Conservation (phyloP, 2,329 filamentous ascomycete species). For the Colletotrichum nymphaeae region DNA sequence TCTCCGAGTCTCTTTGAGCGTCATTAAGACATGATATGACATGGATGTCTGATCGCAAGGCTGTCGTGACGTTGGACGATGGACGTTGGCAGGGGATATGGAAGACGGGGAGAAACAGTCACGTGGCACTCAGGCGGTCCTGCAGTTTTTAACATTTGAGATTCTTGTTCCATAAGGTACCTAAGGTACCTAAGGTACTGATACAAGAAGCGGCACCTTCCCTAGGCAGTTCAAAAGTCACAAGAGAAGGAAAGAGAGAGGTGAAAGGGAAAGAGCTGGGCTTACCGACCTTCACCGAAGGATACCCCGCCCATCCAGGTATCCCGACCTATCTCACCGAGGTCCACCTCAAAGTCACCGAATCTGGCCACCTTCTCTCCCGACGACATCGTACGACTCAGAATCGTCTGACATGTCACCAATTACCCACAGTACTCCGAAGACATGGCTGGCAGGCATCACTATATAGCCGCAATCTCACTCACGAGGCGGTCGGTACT, state of each 20-base stretch:
- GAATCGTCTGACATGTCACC: slow-evolving; percentile 20
- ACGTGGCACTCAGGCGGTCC: background rate
- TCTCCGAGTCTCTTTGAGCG: no score
- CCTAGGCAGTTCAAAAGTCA: background rate
- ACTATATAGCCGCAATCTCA: slow-evolving; percentile 3
- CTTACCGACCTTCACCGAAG: background rate
- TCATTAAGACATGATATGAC: no score
- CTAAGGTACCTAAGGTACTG: no score
- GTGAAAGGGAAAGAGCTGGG: background rate
- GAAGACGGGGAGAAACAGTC: background rate
- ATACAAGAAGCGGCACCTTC: no score
- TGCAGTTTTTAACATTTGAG: background rate
- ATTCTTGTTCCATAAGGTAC: no score
- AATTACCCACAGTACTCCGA: background rate
- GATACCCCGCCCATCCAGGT: background rate
- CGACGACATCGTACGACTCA: slow-evolving; percentile 31
- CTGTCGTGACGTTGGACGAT: background rate
- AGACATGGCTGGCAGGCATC: background rate
- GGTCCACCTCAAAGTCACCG: background rate
- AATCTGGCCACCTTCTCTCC: slow-evolving; percentile 23
- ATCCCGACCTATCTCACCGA: background rate
- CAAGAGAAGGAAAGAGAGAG: background rate
- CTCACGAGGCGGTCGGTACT: background rate
- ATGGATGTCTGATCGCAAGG: background rate
- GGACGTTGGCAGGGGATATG: background rate